phyloP scores from a whole-genome alignment of 1,139 yeast genomes.

The Kurtzmaniella quercitrusa region DNA sequence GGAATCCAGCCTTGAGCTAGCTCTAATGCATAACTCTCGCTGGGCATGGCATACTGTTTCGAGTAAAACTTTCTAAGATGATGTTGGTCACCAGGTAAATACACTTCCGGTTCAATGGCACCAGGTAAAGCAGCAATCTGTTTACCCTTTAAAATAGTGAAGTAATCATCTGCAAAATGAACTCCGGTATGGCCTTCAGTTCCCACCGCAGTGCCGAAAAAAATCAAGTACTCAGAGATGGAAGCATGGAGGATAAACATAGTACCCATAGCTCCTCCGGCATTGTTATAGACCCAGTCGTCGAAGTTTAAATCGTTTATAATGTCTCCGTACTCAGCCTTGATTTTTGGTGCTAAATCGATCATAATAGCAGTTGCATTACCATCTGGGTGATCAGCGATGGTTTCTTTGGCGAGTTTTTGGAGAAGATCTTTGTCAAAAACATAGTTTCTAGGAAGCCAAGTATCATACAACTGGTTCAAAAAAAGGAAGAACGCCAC shows the following conservation, averaged over 20 bases:
- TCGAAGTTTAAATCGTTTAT: conserved; percentile 68
- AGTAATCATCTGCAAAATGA: conserved; percentile 95
- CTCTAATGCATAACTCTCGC: conserved; percentile 82
- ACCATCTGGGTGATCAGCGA: conserved; percentile 52
- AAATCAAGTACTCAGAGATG: conserved; percentile 84
- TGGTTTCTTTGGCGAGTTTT: conserved; percentile 45
- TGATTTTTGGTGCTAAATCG: conserved; percentile 57
- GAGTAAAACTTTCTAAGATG: conserved; percentile 67
- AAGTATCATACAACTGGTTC: conserved; percentile 47
- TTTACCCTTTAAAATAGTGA: conserved; percentile 78
- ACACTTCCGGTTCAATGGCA: conserved; percentile 58
- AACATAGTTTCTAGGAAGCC: conserved; percentile 67
- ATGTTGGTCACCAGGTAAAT: conserved; percentile 79
- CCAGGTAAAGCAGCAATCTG: conserved; percentile 70
- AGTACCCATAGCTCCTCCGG: conserved; percentile 99
- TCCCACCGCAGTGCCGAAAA: conserved; percentile 85
- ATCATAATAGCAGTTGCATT: conserved; percentile 59
- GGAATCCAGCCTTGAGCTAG: conserved; percentile 99
- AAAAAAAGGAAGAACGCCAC: conserved; percentile 25
- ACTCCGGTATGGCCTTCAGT: conserved; percentile 96
- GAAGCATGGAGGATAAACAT: conserved; percentile 96
- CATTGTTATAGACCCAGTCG: conserved; percentile 95
- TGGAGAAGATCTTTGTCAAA: conserved; percentile 51
- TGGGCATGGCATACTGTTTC: conserved; percentile 84
- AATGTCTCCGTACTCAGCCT: conserved; percentile 56